A percentile compares a stretch with the other conserved stretches of the same genome.
Conservation (phyloP, 495 filamentous ascomycete species). For the Letharia lupina region DNA sequence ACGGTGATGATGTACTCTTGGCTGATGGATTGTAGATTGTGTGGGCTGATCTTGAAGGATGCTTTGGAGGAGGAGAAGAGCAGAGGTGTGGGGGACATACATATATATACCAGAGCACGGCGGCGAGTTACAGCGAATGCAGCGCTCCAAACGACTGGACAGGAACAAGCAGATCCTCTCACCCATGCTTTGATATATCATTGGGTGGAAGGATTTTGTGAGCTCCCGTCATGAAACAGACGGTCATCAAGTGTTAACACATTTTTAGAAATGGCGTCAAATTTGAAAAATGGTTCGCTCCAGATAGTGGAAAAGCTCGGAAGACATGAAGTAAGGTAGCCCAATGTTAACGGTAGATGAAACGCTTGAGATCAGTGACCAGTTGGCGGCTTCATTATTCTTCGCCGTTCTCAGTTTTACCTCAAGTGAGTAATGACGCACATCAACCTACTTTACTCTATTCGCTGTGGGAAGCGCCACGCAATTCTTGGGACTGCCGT, state of each 20-base stretch:
- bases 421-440: not conserved
- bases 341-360: not conserved
- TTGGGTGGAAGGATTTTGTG: not conserved
- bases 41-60: not conserved
- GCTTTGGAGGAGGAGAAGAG: not conserved
- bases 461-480: not conserved
- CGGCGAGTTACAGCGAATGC: not conserved
- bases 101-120: slow-evolving; percentile 1
- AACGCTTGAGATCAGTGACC: not conserved
- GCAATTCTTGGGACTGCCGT: not conserved
- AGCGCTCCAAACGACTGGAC: not conserved
- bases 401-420: not conserved
- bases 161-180: not conserved
- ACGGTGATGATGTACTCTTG: not conserved
- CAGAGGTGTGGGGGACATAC: not conserved
- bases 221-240: not conserved
- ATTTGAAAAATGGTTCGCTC: not conserved
- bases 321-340: not conserved
- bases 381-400: not conserved
- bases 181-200: not conserved
- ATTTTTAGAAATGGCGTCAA: not conserved
- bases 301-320: not conserved
- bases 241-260: not conserved
- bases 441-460: not conserved
- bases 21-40: not conserved